Base-by-base conservation (phyloP, 306 rosid species). In the Prinsepia uniflora region DNA sequence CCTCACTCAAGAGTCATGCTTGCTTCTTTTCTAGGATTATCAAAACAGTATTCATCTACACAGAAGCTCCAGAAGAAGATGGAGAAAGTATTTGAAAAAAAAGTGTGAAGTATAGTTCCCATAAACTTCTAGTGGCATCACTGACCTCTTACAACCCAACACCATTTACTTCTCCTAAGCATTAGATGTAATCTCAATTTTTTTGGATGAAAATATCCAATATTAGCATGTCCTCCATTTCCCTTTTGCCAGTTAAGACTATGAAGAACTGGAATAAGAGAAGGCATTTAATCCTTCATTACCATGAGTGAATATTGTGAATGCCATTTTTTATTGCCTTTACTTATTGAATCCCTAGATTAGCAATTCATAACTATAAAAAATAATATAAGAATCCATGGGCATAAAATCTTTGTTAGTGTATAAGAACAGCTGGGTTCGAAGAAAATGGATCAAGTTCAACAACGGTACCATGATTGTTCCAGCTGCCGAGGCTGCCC, bases 401-500 rank as follows among this genome's bases (percentile, higher is more conserved):
- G 49, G 50, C 65, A 77, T 71, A 18, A 45, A 52, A 42, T 64
- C 62, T 42, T 39, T 58, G 34, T 24, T 14, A 53, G 44, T 20
- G 30, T 11, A 40, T 34, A 40, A n/a, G 6, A 36, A 15, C 13
- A 41, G 13, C 30, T 39, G 30, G 30, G 41, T 18, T 65, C 40
- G 48, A 71, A 40, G 59, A 70, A 15, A 52, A 57, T 52, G 13
- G 65, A 63, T 46, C 74, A 48, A 48, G 67, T 52, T 77, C n/a
- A 76, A 44, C 81, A 68, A 30, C 7, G 20, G 30, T 81, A 90
- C 96, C 96, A 90, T 90, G 75, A 90, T 88, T 59, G 95, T 90
- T 78, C 92, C 92, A 7, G 90, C 92, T 2, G 96, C 86, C 52
- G 95, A 90, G 68, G 96, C 95, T 67, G 95, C 95, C 82, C 96